Percentiles rank a stretch among this genome's conserved stretches.
Conservation (phyloP, 805 yeast genomes). For the Danielia oregonensis region DNA sequence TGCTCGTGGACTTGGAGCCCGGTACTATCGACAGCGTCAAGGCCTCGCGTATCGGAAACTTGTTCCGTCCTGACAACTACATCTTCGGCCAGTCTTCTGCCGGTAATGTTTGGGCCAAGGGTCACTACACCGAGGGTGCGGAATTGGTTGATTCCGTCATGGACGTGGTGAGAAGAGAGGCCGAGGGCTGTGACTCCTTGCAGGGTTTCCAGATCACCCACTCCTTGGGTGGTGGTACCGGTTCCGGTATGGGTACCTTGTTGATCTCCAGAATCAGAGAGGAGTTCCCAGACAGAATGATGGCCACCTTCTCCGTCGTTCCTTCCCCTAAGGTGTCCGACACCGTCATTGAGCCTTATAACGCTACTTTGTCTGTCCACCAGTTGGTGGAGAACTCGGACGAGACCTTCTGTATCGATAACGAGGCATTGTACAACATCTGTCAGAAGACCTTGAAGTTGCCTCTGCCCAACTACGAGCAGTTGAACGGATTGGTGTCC, state of each 20-base stretch:
- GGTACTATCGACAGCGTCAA: conserved; percentile 87
- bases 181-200: conserved; percentile 86
- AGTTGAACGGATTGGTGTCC: conserved; percentile 78
- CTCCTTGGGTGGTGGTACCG: conserved; percentile 77
- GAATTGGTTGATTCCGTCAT: conserved; percentile 86
- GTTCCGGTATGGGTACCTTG: conserved; percentile 94
- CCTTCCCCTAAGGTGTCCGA: conserved; percentile 91
- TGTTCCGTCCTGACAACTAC: conserved; percentile 89
- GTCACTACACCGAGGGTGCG: conserved; percentile 95
- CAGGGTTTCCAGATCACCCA: conserved; percentile 88
- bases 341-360: conserved; percentile 93
- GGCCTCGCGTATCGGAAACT: conserved; percentile 73
- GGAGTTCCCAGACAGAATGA: conserved; percentile 93
- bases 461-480: conserved; percentile 71
- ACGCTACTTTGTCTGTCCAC: conserved; percentile 86
- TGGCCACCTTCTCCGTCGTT: conserved; percentile 90
- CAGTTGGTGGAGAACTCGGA: conserved; percentile 88
- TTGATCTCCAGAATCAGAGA: conserved; percentile 82
- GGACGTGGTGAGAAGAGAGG: conserved; percentile 90
- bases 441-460: conserved; percentile 83
- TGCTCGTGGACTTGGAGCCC: conserved; percentile 89
- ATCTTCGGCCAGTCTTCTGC: conserved; percentile 90
- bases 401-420: conserved; percentile 93
- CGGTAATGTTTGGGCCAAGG: conserved; percentile 96
- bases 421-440: conserved; percentile 88